phyloP scores from a whole-genome alignment of 257 asterid genomes.

The Fraxinus americana region DNA sequence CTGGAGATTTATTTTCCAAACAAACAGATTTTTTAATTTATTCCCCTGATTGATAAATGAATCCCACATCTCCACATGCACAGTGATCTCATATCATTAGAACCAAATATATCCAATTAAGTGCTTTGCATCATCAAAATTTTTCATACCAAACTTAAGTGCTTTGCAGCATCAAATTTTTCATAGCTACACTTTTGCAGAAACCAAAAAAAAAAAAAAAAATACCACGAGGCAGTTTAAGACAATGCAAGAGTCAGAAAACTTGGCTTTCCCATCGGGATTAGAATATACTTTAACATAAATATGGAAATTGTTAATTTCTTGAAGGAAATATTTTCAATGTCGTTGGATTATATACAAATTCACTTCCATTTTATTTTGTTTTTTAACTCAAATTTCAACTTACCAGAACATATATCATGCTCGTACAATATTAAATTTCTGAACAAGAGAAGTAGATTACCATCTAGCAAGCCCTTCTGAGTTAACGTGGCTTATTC shows the following conservation, averaged over 20 bases:
- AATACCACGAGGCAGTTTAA: neutral
- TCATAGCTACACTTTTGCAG: neutral
- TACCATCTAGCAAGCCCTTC: neutral
- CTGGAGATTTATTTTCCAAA: constrained; percentile 37
- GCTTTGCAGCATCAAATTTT: constrained; percentile 8
- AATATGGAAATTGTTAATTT: neutral
- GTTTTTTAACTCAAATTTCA: constrained; percentile 1
- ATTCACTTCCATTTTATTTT: neutral
- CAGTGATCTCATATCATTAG: constrained; percentile 6
- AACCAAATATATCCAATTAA: constrained; percentile 15
- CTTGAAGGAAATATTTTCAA: neutral
- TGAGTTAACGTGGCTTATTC: constrained; percentile 1
- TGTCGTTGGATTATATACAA: neutral
- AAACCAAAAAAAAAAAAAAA: too few species aligned
- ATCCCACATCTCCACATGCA: constrained; percentile 2
- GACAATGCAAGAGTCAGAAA: constrained; percentile 4
- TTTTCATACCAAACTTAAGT: constrained; percentile 15
- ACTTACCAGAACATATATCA: neutral
- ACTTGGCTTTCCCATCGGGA: constrained; percentile 1
- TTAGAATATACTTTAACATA: constrained; percentile 6
- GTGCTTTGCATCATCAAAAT: constrained; percentile 5
- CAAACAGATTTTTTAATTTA: constrained; percentile 9
- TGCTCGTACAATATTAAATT: neutral
- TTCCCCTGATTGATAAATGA: constrained; percentile 11
- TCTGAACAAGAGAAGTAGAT: neutral